phyloP scores from a whole-genome alignment of 2,329 filamentous ascomycete genomes.

The Piedraia hortae region DNA sequence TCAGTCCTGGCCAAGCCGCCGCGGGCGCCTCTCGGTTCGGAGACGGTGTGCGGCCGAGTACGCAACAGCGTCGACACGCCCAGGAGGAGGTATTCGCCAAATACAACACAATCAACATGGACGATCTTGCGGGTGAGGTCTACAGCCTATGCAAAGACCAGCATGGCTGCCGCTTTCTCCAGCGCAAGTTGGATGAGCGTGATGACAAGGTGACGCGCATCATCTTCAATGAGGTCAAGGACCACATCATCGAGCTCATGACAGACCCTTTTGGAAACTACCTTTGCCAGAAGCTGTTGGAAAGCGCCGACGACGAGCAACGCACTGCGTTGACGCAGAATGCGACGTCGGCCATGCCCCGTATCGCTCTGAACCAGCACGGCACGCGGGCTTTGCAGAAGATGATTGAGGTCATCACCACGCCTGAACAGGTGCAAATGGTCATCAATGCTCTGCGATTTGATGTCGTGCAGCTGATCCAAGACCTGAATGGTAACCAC shows the following conservation, averaged over 20 bases:
- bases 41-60: slow-evolving; percentile 47
- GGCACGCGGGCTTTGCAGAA: slow-evolving; percentile 91
- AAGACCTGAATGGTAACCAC: slow-evolving; percentile 94
- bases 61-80: slow-evolving; percentile 45
- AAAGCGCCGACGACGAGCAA: slow-evolving; percentile 86
- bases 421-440: slow-evolving; percentile 54
- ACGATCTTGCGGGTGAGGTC: slow-evolving; percentile 57
- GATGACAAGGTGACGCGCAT: slow-evolving; percentile 59
- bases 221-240: slow-evolving; percentile 83
- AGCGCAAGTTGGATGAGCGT: slow-evolving; percentile 88
- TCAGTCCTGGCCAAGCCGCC: slow-evolving; percentile 15
- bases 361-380: slow-evolving; percentile 88
- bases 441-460: slow-evolving; percentile 64
- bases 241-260: slow-evolving; percentile 92
- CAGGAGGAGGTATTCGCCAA: slow-evolving; percentile 46
- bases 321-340: slow-evolving; percentile 81
- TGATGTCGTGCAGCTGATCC: slow-evolving; percentile 78
- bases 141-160: slow-evolving; percentile 90
- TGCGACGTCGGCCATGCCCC: slow-evolving; percentile 61
- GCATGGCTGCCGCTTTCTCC: slow-evolving; percentile 84
- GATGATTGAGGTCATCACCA: slow-evolving; percentile 95
- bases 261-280: slow-evolving; percentile 98
- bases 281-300: slow-evolving; percentile 90
- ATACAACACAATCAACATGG: slow-evolving; percentile 58
- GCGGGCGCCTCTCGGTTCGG: slow-evolving; percentile 25